phyloP scores from a whole-genome alignment of 352 stramenopile species.

The Globisporangium irregulare region DNA sequence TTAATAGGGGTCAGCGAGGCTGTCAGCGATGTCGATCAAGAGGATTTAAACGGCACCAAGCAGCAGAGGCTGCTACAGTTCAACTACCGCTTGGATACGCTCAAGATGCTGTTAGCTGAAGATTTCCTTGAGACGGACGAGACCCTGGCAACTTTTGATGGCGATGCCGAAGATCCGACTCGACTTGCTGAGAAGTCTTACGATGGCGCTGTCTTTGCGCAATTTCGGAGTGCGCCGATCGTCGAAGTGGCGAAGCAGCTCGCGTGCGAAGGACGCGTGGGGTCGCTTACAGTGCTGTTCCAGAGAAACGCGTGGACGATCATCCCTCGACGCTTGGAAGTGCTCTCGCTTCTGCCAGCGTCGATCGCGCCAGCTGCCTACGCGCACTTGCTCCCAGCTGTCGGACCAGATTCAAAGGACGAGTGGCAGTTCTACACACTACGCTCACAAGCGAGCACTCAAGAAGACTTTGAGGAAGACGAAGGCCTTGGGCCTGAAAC shows the following conservation, averaged over 20 bases:
- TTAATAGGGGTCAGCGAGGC: constrained; percentile 14
- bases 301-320: constrained; percentile 51
- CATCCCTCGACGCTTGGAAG: constrained; percentile 36
- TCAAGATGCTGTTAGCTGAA: constrained; percentile 39
- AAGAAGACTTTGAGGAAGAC: constrained; percentile 6
- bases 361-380: constrained; percentile 38
- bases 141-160: constrained; percentile 3
- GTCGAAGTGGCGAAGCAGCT: constrained; percentile 40
- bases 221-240: constrained; percentile 33
- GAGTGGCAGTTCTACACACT: constrained; percentile 51
- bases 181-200: constrained; percentile 33
- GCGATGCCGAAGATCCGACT: constrained; percentile 21
- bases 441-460: background rate
- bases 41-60: constrained; percentile 13
- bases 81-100: constrained; percentile 47
- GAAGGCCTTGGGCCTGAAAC: background rate
- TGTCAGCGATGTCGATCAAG: background rate
- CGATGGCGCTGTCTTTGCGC: constrained; percentile 34
- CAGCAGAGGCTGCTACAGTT: constrained; percentile 29
- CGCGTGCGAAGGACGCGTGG: constrained; percentile 44
- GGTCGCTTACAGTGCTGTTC: constrained; percentile 44
- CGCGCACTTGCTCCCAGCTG: constrained; percentile 43
- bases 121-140: constrained; percentile 34
- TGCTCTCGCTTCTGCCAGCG: constrained; percentile 48
- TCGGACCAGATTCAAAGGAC: constrained; percentile 23